Evolutionary conservation across 306 rosid species (phyloP).

Genomic region (Quercus dentata): DNA sequence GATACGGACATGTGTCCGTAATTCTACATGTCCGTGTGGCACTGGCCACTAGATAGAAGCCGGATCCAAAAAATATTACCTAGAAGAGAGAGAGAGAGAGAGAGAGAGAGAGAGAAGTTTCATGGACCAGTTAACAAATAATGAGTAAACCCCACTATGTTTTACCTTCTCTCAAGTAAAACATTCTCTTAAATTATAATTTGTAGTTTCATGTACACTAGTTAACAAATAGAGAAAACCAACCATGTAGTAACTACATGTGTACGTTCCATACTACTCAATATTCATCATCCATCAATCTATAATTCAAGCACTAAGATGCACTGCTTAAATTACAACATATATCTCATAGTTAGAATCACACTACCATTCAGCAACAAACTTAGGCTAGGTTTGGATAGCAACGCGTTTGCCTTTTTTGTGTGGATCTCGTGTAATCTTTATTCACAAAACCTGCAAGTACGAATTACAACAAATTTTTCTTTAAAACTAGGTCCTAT

Average conservation of each 20-base stretch:
- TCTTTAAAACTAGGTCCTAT: too few species aligned
- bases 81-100: background rate
- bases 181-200: background rate
- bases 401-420: too few species aligned
- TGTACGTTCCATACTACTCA: background rate
- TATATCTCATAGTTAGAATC: too few species aligned
- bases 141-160: background rate
- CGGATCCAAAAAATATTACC: too few species aligned
- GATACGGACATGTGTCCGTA: too few species aligned
- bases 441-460: accelerated
- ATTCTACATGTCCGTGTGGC: too few species aligned
- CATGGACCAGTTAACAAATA: background rate
- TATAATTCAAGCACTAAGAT: background rate
- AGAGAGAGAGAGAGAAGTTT: background rate
- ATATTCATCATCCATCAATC: background rate
- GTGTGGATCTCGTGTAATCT: too few species aligned
- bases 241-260: background rate
- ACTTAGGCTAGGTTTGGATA: background rate
- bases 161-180: background rate
- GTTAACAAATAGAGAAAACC: background rate
- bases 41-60: too few species aligned
- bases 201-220: background rate
- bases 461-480: too few species aligned
- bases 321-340: background rate
- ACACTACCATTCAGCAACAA: background rate